A percentile compares a stretch with the other conserved stretches of the same genome.
Conservation (phyloP, 73 alveolate species). For the Symbiodinium pilosum region DNA sequence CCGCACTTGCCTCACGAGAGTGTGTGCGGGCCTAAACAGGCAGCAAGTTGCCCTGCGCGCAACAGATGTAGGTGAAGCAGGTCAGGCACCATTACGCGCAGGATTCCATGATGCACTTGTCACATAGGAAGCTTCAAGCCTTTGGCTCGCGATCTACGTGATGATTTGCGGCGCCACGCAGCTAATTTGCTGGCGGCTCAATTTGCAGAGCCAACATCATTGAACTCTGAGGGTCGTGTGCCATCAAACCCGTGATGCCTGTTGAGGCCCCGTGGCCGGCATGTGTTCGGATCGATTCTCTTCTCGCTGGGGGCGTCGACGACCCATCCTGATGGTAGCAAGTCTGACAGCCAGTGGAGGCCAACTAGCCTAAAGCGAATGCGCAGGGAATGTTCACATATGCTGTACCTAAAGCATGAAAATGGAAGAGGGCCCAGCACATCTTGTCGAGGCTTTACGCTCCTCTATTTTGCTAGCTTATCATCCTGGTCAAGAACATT, state of each 20-base stretch:
- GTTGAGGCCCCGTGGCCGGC: constrained; percentile 62
- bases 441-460: constrained; percentile 27
- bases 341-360: constrained; percentile 51
- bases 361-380: no score
- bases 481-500: neutral
- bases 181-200: constrained; percentile 7
- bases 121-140: constrained; percentile 74
- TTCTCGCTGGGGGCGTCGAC: constrained; percentile 40
- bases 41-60: no score
- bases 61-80: no score
- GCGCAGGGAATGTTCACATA: neutral
- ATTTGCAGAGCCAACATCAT: no score
- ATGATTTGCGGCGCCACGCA: constrained; percentile 86
- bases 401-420: no score
- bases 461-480: constrained; percentile 51
- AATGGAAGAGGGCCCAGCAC: neutral
- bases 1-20: no score
- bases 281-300: constrained; percentile 38
- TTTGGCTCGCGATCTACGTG: constrained; percentile 68
- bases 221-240: neutral
- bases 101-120: no score
- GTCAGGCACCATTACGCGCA: no score
- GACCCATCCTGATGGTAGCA: constrained; percentile 32
- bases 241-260: neutral
- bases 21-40: no score